phyloP scores from a whole-genome alignment of 2,329 filamentous ascomycete species.

The Colletotrichum orchidophilum region DNA sequence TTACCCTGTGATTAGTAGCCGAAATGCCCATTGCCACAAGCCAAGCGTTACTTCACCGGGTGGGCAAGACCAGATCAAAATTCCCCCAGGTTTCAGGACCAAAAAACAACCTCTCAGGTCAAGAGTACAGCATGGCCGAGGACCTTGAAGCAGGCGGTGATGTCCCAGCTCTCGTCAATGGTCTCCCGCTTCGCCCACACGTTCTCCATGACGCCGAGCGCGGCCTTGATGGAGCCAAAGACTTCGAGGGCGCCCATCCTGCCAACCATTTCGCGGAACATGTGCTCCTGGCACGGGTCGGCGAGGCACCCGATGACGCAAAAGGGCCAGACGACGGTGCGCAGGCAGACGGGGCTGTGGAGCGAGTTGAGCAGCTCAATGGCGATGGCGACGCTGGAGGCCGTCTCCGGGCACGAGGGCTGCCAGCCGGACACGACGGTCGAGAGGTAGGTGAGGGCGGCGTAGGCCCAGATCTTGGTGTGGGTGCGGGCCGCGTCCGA shows the following conservation, averaged over 20 bases:
- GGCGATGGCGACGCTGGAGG: conserved; percentile 41
- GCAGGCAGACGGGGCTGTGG: conserved; percentile 47
- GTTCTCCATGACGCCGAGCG: conserved; percentile 54
- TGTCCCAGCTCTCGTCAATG: conserved; percentile 55
- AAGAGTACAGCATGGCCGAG: conserved; percentile 51
- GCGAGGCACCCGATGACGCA: conserved; percentile 54
- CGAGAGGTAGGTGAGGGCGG: conserved; percentile 56
- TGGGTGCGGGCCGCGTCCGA: conserved; percentile 29
- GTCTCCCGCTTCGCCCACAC: conserved; percentile 53
- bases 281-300: conserved; percentile 49
- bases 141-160: conserved; percentile 53
- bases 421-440: conserved; percentile 63
- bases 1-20: not conserved
- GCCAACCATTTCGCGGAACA: conserved; percentile 52
- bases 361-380: conserved; percentile 46
- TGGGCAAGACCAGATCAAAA: too few relatives aligned
- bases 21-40: not conserved
- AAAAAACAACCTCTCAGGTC: conserved; percentile 38
- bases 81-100: too few relatives aligned
- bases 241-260: conserved; percentile 53
- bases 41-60: not conserved
- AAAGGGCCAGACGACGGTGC: conserved; percentile 52
- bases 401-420: conserved; percentile 54
- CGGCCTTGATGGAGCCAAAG: conserved; percentile 56
- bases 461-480: conserved; percentile 57